phyloP scores from a whole-genome alignment of 192 early-diverging fungal genomes.

The Jimgerdemannia flammicorona region DNA sequence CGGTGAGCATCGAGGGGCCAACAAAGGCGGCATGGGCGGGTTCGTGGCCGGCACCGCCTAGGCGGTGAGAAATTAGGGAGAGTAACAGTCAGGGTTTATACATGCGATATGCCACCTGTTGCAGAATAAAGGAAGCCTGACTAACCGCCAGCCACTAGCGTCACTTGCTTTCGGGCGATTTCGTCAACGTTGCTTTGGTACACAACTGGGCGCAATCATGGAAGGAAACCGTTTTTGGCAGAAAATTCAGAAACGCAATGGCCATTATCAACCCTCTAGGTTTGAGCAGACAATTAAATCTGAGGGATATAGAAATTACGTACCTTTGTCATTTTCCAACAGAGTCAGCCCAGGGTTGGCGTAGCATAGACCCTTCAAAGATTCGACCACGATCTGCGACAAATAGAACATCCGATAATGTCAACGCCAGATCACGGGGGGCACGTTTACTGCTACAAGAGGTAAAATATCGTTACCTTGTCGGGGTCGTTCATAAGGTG shows the following conservation, averaged over 20 bases:
- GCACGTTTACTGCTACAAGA: no score
- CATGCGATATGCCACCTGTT: no score
- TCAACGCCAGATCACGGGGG: no score
- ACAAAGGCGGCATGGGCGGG: conserved; percentile 80
- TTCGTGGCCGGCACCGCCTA: conserved; percentile 73
- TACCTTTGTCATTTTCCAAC: conserved; percentile 53
- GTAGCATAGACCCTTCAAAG: conserved; percentile 51
- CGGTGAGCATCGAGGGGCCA: conserved; percentile 63
- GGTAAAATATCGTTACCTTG: no score
- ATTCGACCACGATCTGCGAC: conserved; percentile 56
- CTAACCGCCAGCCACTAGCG: conserved; percentile 71
- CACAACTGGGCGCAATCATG: conserved; percentile 38
- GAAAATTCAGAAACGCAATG: not conserved
- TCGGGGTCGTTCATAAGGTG: no score
- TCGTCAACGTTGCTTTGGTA: conserved; percentile 50
- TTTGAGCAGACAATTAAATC: not conserved
- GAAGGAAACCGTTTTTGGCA: conserved; percentile 1
- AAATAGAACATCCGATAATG: no score
- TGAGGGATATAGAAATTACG: not conserved
- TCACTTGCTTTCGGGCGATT: conserved; percentile 58
- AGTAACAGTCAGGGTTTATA: no score
- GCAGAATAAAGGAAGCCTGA: not conserved
- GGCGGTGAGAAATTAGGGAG: not conserved
- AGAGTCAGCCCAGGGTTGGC: conserved; percentile 58
- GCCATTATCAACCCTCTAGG: not conserved